Conservation (phyloP, 2,329 filamentous ascomycete species). For the Fusarium fracticaudum region DNA sequence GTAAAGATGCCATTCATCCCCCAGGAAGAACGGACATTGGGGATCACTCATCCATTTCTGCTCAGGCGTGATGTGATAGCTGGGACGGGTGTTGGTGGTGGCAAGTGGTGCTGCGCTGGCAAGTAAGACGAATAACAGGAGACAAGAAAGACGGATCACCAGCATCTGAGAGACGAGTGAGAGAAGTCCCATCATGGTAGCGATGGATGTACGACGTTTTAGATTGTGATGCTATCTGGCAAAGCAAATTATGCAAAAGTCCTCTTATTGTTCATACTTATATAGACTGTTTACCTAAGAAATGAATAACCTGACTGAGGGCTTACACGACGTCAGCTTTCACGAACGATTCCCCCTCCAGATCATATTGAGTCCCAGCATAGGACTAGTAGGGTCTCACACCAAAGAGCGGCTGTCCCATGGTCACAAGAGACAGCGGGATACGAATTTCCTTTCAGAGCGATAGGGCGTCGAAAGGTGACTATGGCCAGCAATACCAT, state of each 20-base stretch:
- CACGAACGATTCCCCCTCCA: background rate
- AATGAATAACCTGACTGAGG: no score
- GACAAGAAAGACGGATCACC: no score
- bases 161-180: background rate
- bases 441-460: fast-evolving
- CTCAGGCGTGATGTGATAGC: background rate
- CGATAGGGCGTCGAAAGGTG: background rate
- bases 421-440: background rate
- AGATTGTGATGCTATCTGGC: background rate
- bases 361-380: background rate
- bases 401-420: background rate
- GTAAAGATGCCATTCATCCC: background rate
- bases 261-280: background rate
- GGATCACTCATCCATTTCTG: constrained; percentile 3
- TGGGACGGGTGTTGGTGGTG: background rate
- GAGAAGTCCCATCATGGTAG: background rate
- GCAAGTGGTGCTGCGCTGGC: background rate
- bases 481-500: background rate
- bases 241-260: fast-evolving
- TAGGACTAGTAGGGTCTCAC: no score
- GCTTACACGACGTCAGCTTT: no score
- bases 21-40: background rate
- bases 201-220: background rate
- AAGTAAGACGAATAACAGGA: background rate
- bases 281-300: fast-evolving